Evolutionary conservation across 345 rosid species (phyloP), one percentile per base, ranked within the genome.

Genomic region (Rhizophora apiculata): DNA sequence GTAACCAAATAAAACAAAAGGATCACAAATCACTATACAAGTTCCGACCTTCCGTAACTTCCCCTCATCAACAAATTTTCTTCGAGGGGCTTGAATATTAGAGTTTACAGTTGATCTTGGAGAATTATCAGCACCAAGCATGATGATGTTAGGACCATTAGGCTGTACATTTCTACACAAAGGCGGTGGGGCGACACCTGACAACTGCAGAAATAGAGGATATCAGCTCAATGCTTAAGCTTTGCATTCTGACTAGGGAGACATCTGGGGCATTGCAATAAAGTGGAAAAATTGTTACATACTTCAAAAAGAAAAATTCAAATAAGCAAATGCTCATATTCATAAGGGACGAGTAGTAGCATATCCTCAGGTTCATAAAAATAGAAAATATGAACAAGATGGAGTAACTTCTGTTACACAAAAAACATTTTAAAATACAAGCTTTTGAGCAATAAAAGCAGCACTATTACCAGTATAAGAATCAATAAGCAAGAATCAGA

Each of bases 61-160:
- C 80, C 99, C 98, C 82, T 95, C 99, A 80, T 95, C 99, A 64
- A 95, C 93, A 78, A 95, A 88, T 84, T 95, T 95, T 74, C 98
- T 87, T 79, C 97, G 84, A 78, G 98, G 98, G 65, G 96, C 97
- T 82, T 88, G 99, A 72, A 92, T 82, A 73, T 86, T 88, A 62
- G 97, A 79, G 86, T 85, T 92, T 66, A 89, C 82, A 43, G 78
- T 87, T 72, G 96, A 89, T 83, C 75, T 92, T 31, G 88, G 85
- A 62, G 89, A 84, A 81, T 72, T 86, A 62, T 92, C 98, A 67
- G 84, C 61, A 64, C 60, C 74, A 71, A 77, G 79, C 39, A 85
- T 64, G 73, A 75, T 80, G 39, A 75, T 68, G 73, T 86, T 86
- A 36, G 89, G 77, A 70, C 89, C 90, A 83, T 87, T 92, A 31